Evolutionary conservation across 441 rosid genomes (phyloP).

Genomic region (Lagerstroemia fauriei): DNA sequence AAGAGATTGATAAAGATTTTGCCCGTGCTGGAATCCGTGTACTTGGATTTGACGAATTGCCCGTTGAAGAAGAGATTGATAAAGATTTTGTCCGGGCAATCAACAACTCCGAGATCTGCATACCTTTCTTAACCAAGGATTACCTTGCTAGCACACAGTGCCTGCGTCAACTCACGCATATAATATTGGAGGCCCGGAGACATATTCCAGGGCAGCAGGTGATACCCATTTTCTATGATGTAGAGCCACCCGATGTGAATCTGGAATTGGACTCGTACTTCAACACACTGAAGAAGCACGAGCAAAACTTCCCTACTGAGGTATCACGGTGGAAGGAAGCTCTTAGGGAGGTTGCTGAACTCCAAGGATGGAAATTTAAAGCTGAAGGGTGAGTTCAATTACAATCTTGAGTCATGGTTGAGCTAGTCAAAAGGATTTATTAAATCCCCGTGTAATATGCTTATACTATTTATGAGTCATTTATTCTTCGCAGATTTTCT

Average conservation of each 20-base stretch:
- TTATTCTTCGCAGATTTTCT: too few relatives aligned
- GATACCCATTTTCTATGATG: not conserved
- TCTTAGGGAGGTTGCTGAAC: not conserved
- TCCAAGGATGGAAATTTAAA: not conserved
- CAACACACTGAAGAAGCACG: not conserved
- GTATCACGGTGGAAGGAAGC: not conserved
- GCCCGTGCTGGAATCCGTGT: not conserved
- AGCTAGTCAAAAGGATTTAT: not conserved
- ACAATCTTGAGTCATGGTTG: not conserved
- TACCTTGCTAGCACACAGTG: not conserved
- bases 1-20: not conserved
- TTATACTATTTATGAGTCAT: too few relatives aligned
- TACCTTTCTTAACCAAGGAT: slow-evolving; percentile 12
- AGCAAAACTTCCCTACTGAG: not conserved
- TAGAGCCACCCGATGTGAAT: not conserved
- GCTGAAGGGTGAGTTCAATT: not conserved
- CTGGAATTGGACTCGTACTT: not conserved
- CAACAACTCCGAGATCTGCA: not conserved
- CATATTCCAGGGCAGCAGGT: not conserved
- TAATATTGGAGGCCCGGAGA: not conserved
- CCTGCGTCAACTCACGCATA: not conserved
- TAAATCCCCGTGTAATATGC: not conserved
- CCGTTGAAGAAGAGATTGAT: not conserved
- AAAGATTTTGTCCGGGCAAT: not conserved
- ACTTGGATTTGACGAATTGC: not conserved